These are phyloP conservation scores for Hanseniaspora taiwanica DNA, from an alignment of 805 yeast species.

Conservation along the genomic window DNA sequence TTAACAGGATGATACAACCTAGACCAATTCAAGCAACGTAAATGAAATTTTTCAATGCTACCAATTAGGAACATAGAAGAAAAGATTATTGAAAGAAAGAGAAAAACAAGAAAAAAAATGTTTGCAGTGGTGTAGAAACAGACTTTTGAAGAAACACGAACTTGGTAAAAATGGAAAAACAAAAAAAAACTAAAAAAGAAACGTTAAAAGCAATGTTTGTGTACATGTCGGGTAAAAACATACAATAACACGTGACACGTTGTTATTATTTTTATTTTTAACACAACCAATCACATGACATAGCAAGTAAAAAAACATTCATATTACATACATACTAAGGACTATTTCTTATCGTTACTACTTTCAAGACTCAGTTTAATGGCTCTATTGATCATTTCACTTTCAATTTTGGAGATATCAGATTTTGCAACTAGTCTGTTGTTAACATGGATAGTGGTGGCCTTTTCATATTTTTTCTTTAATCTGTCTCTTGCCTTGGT, in stretches of 20 bases:
- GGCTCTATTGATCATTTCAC: slow-evolving; percentile 76
- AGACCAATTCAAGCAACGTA: neutral
- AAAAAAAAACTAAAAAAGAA: too few relatives aligned
- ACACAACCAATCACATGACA: too few relatives aligned
- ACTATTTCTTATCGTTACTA: neutral
- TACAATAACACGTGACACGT: too few relatives aligned
- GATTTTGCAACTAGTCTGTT: slow-evolving; percentile 44
- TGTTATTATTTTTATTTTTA: too few relatives aligned
- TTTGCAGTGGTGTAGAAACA: too few relatives aligned
- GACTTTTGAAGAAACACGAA: neutral
- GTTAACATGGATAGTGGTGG: slow-evolving; percentile 85
- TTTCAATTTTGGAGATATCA: slow-evolving; percentile 30
- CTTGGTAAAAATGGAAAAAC: neutral
- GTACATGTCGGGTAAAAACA: too few relatives aligned
- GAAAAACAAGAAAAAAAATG: too few relatives aligned
- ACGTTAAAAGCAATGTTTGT: too few relatives aligned
- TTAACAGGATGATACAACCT: neutral
- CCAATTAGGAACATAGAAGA: too few relatives aligned
- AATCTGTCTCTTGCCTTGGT: slow-evolving; percentile 58
- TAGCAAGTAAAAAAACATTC: neutral
- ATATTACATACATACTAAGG: neutral
- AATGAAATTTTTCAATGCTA: too few relatives aligned
- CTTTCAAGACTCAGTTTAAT: slow-evolving; percentile 60
- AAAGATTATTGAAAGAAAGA: too few relatives aligned
- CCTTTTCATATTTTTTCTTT: slow-evolving; percentile 85